Conservation (phyloP, 2,329 filamentous ascomycete species). For the Alternaria brassicae region DNA sequence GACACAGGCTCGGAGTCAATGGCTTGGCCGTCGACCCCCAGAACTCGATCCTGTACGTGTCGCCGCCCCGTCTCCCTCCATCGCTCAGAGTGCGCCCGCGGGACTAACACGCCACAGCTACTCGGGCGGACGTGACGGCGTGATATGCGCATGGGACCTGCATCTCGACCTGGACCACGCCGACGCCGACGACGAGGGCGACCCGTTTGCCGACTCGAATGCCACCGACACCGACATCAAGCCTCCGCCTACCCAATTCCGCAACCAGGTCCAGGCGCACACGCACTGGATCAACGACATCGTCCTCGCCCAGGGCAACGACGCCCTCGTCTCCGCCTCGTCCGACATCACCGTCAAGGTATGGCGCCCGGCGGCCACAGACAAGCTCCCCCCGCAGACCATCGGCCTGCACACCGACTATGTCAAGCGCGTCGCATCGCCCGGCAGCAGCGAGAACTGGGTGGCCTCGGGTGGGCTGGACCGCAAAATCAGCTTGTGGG, state of each 20-base stretch:
- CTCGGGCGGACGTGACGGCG: constrained; percentile 92
- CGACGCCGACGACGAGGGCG: constrained; percentile 49
- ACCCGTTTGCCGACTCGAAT: constrained; percentile 50
- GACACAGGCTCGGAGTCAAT: constrained; percentile 93
- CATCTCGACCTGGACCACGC: constrained; percentile 66
- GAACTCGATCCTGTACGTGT: constrained; percentile 81
- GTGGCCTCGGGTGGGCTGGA: constrained; percentile 94
- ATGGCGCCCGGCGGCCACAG: constrained; percentile 78
- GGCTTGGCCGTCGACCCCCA: constrained; percentile 85
- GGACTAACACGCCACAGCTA: constrained; percentile 66
- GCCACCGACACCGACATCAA: constrained; percentile 42
- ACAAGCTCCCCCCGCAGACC: constrained; percentile 71
- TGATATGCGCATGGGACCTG: constrained; percentile 95
- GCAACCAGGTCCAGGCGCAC: constrained; percentile 77
- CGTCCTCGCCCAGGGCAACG: constrained; percentile 76
- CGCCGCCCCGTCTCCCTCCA: background rate
- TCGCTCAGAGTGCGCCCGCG: constrained; percentile 9
- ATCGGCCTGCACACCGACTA: constrained; percentile 96
- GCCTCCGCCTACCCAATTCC: constrained; percentile 61
- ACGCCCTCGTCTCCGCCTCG: constrained; percentile 84
- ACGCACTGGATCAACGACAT: constrained; percentile 98
- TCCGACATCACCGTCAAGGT: constrained; percentile 94
- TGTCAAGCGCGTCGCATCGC: constrained; percentile 89
- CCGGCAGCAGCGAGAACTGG: constrained; percentile 76
- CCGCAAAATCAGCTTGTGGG: constrained; percentile 91